These are phyloP conservation scores for Daldinia loculata DNA, from an alignment of 495 filamentous ascomycete genomes.

Conservation along the genomic window DNA sequence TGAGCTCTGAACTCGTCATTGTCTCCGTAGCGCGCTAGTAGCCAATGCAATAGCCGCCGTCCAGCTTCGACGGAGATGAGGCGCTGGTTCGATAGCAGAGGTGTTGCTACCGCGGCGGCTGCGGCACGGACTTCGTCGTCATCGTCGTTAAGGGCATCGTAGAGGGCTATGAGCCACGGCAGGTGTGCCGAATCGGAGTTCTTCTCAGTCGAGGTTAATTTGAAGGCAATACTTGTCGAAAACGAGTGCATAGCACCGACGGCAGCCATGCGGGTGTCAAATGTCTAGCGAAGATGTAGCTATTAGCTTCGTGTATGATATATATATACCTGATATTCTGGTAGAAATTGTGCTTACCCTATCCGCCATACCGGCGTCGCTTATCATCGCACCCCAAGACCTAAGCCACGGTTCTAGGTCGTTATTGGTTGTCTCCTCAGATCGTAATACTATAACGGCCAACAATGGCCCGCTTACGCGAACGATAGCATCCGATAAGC, in stretches of 20 bases:
- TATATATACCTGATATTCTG: neutral
- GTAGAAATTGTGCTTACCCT: conserved; percentile 47
- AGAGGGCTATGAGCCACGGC: conserved; percentile 60
- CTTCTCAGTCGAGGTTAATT: conserved; percentile 13
- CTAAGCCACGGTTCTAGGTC: conserved; percentile 41
- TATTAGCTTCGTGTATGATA: conserved; percentile 6
- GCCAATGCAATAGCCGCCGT: conserved; percentile 48
- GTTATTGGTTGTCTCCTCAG: conserved; percentile 10
- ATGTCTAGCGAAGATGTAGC: conserved; percentile 57
- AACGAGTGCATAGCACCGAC: conserved; percentile 52
- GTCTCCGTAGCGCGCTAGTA: conserved; percentile 39
- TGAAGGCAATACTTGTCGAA: conserved; percentile 40
- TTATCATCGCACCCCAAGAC: conserved; percentile 57
- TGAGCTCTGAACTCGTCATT: conserved; percentile 46
- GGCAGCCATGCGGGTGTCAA: conserved; percentile 70
- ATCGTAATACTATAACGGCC: conserved; percentile 37
- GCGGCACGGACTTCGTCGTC: conserved; percentile 84
- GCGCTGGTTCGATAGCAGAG: conserved; percentile 47
- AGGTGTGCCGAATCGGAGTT: conserved; percentile 29
- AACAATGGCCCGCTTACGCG: conserved; percentile 55
- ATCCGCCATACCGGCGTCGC: conserved; percentile 51
- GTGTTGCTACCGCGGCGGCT: conserved; percentile 60
- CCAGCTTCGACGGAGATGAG: conserved; percentile 54
- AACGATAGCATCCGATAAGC: conserved; percentile 55
- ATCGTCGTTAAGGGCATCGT: conserved; percentile 78